Evolutionary conservation across 1,284 basidiomycete species (phyloP), one percentile per base, ranked within the genome.

Genomic region (Malassezia arunalokei): DNA sequence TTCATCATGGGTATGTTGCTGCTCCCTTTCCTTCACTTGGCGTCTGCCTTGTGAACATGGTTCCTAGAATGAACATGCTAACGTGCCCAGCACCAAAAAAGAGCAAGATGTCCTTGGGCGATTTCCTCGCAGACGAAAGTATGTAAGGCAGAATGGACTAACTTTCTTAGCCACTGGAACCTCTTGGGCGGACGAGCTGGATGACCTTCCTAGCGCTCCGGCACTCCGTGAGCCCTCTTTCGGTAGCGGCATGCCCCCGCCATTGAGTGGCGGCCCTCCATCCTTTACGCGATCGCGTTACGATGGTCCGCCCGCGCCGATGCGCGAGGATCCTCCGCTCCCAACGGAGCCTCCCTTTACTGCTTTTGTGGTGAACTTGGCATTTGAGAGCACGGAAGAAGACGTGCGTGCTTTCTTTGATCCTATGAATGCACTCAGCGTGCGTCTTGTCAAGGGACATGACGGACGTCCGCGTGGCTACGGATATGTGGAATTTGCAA

Each of bases 311-410:
- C 49, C 56, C 37, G 58, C 52, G 48, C 59, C 66, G 30, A 60
- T 81, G 44, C 83, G 90, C 58, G 88, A 91, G 69, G 92, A 98
- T 73, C 78, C 96, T 12, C 91, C 94, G 29, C 76, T 98, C 33
- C 94, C 94, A n/a, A 86, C 86, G 43, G 81, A 82, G 58, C 88
- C 94, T 12, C 94, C 94, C 9, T 99, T 82, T 77, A 98, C 91
- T 35, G 91, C 87, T 7, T 98, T 90, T 66, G 80, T 98, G 62
- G 94, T 92, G 51, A 98, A 98, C 76, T 78, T 99, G 47, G 80
- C 88, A 3, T 98, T 95, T 65, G 94, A 98, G 76, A 81, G 89
- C 43, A 82, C 82, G 15, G 90, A 95, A 67, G 73, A 73, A 7
- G 89, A 96, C 64, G 76, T 99, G 39, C 83, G 82, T 53, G 78